These are phyloP conservation scores for Irpex rosettiformis DNA, from an alignment of 1,284 basidiomycete genomes.

Conservation along the genomic window DNA sequence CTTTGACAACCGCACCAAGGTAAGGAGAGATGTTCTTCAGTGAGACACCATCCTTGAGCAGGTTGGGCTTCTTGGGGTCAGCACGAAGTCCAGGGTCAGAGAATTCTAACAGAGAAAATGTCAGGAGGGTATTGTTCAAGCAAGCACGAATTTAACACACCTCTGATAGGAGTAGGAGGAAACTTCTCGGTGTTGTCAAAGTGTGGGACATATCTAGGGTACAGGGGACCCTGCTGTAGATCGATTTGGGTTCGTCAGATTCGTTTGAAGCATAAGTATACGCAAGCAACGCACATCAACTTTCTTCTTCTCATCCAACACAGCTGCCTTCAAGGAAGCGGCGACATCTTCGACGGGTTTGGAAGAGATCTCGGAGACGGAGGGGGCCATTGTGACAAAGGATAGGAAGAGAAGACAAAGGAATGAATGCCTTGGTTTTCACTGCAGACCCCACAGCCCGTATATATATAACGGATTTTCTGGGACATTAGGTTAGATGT, in stretches of 20 bases:
- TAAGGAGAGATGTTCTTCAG: conserved; percentile 47
- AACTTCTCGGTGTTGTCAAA: conserved; percentile 30
- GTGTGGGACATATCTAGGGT: conserved; percentile 45
- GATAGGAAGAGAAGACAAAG: not conserved
- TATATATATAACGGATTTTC: conserved; percentile 2
- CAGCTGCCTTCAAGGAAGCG: conserved; percentile 1
- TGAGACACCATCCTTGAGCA: conserved; percentile 39
- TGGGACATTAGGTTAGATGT: not conserved
- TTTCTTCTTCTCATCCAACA: conserved; percentile 3
- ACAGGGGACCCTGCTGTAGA: conserved; percentile 34
- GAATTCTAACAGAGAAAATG: conserved; percentile 24
- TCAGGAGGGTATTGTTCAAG: not conserved
- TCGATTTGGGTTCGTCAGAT: not conserved
- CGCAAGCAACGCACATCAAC: conserved; percentile 7
- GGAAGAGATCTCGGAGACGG: conserved; percentile 8
- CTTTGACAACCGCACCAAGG: conserved; percentile 57
- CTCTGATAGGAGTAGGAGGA: conserved; percentile 17
- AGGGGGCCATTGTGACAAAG: conserved; percentile 8
- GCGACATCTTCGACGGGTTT: conserved; percentile 6
- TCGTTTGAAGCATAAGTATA: not conserved
- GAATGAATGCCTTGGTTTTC: not conserved
- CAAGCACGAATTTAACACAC: conserved; percentile 4
- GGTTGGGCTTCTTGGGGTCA: conserved; percentile 46
- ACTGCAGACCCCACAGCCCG: not conserved
- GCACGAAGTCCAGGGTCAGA: conserved; percentile 46